Evolutionary conservation across 768 basidiomycete genomes (phyloP), one percentile per base, ranked within the genome.

Genomic region (Coprinopsis marcescibilis): DNA sequence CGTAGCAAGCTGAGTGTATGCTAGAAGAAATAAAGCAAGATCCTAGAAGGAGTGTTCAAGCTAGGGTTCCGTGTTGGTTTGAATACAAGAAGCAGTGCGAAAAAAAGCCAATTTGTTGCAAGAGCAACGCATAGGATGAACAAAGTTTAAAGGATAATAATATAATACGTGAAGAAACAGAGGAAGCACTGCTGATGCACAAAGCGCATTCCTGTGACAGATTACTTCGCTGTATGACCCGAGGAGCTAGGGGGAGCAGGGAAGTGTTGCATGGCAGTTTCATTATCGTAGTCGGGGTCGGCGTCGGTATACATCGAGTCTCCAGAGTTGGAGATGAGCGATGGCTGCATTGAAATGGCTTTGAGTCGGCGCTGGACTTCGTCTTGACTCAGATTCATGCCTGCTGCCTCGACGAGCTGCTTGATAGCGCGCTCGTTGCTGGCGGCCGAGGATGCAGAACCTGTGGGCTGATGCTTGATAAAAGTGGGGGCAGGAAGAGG

Each of bases 321-420:
- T 6, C 55, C 54, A 23, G 70, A 68, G 12, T 58, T 51, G 17
- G 60, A 61, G 35, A 68, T 53, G 35, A 72, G 46, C 1, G 79
- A 79, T 1, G 80, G 76, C 52, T 79, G 78, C 66, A 82, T 66
- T 3, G 82, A 83, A 14, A 75, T 70, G 21, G 81, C 69, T 36
- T 81, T 69, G 55, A 81, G 60, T 25, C 77, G 66, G 44, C 68
- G 69, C 52, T 77, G 67, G 2, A 70, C 67, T 45, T 75, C 71
- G 27, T 71, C 68, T 36, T 70, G 66, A 1, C 72, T 58, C 2
- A 72, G 21, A 14, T 43, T 73, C 34, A 87, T 71, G 6, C 40
- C 41, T 10, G 48, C 41, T n/a, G 80, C 83, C 17, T 79, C 83
- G 48, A 85, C 74, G 43, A 86, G 68, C n/a, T 80, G 81, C 57